phyloP scores from a whole-genome alignment of 495 filamentous ascomycete genomes.

The Ramalina intermedia region DNA sequence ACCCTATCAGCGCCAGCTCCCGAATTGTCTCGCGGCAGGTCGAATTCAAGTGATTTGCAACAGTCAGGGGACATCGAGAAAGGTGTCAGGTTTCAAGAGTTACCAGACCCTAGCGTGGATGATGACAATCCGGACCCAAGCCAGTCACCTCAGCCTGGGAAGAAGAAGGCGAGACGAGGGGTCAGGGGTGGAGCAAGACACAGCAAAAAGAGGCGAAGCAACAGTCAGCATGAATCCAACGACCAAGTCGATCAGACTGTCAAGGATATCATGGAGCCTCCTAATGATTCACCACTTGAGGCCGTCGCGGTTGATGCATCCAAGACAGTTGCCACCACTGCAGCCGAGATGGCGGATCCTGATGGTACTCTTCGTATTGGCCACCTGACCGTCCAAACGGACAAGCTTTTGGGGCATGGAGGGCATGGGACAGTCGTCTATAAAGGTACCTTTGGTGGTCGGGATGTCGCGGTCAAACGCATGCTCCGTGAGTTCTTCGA shows the following conservation, averaged over 20 bases:
- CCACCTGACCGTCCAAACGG: conserved; percentile 56
- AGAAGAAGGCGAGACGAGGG: conserved; percentile 73
- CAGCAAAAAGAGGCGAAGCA: conserved; percentile 37
- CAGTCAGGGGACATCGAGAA: conserved; percentile 14
- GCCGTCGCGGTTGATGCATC: conserved; percentile 43
- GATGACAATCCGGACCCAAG: conserved; percentile 26
- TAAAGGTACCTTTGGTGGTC: conserved; percentile 72
- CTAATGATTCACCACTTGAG: conserved; percentile 35
- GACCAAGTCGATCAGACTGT: conserved; percentile 28
- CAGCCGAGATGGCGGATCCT: conserved; percentile 36
- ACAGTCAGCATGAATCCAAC: conserved; percentile 26
- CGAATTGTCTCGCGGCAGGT: not conserved
- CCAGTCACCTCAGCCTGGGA: conserved; percentile 34
- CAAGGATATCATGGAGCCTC: conserved; percentile 32
- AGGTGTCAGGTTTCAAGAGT: conserved; percentile 31
- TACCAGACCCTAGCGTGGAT: conserved; percentile 24
- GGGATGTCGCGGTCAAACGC: conserved; percentile 88
- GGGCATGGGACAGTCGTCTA: conserved; percentile 82
- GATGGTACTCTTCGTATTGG: conserved; percentile 51
- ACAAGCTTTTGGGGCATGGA: conserved; percentile 60
- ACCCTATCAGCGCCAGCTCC: conserved; percentile 10
- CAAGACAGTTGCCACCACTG: conserved; percentile 18
- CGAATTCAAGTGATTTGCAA: conserved; percentile 10
- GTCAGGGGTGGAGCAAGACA: conserved; percentile 66
- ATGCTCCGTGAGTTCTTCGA: conserved; percentile 94